These are phyloP conservation scores for Petunia axillaris DNA, from an alignment of 257 asterid genomes.

Conservation along the genomic window DNA sequence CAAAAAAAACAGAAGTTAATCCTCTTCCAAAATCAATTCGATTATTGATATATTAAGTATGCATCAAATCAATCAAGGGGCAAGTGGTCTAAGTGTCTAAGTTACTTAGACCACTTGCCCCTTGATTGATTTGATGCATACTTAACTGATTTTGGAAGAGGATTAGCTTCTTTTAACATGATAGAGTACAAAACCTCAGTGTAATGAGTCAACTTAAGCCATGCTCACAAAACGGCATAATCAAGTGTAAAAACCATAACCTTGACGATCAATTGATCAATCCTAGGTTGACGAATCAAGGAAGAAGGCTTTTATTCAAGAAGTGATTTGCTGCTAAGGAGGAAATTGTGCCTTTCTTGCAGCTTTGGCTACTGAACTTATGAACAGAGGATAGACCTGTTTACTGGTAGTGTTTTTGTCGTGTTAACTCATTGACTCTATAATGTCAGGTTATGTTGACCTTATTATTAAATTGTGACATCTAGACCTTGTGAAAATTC, in stretches of 20 bases:
- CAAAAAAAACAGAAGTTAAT: no score
- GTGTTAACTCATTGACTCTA: constrained; percentile 4
- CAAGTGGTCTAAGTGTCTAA: not conserved
- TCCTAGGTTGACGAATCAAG: no score
- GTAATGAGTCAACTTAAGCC: not conserved
- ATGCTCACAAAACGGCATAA: not conserved
- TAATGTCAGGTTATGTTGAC: not conserved
- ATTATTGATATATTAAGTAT: not conserved
- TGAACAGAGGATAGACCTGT: no score
- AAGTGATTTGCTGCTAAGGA: no score
- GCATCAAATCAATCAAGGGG: not conserved
- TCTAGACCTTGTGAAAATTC: not conserved
- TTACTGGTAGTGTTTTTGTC: not conserved
- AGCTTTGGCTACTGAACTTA: no score
- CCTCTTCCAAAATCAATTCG: not conserved
- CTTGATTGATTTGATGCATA: no score
- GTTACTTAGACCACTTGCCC: no score
- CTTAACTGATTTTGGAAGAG: no score
- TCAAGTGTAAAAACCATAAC: not conserved
- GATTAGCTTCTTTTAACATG: no score
- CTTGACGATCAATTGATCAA: no score
- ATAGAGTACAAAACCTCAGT: not conserved
- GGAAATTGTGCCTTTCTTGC: no score
- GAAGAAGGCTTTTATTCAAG: no score
- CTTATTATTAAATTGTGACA: not conserved